Conservation (phyloP, 129 eudicot genomes). For the Apium graveolens region DNA sequence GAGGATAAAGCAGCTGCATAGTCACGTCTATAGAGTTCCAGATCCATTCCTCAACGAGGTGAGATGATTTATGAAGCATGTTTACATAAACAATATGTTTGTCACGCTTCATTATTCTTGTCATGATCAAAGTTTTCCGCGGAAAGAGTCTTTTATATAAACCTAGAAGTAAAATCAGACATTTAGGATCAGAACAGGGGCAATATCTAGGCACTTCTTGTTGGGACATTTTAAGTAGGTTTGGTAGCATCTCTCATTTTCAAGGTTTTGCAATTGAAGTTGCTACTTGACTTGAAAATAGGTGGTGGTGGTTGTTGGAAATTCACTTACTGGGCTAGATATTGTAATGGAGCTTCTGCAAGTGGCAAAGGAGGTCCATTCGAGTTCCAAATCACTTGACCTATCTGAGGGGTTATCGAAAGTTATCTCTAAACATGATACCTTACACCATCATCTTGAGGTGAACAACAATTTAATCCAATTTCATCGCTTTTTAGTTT, state of each 20-base stretch:
- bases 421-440: conserved; percentile 62
- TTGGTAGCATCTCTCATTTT: too few relatives aligned
- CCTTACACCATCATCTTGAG: conserved; percentile 54
- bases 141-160: too few relatives aligned
- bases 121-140: too few relatives aligned
- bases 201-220: too few relatives aligned
- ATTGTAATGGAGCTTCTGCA: conserved; percentile 74
- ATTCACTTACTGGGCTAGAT: conserved; percentile 79
- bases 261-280: background rate
- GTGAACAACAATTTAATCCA: too few relatives aligned
- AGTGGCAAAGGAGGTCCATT: conserved; percentile 74
- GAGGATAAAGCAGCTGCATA: too few relatives aligned
- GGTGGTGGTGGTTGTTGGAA: conserved; percentile 91
- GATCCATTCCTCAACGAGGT: conserved; percentile 79
- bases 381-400: conserved; percentile 48
- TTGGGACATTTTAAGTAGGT: too few relatives aligned
- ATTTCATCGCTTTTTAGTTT: too few relatives aligned
- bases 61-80: background rate
- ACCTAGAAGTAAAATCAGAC: too few relatives aligned
- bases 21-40: conserved; percentile 45
- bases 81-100: too few relatives aligned
- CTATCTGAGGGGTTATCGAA: conserved; percentile 66
- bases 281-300: conserved; percentile 7
- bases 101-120: too few relatives aligned
- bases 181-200: too few relatives aligned